Evolutionary conservation across 495 filamentous ascomycete species (phyloP).

Genomic region (Aspergillus egyptiacus): DNA sequence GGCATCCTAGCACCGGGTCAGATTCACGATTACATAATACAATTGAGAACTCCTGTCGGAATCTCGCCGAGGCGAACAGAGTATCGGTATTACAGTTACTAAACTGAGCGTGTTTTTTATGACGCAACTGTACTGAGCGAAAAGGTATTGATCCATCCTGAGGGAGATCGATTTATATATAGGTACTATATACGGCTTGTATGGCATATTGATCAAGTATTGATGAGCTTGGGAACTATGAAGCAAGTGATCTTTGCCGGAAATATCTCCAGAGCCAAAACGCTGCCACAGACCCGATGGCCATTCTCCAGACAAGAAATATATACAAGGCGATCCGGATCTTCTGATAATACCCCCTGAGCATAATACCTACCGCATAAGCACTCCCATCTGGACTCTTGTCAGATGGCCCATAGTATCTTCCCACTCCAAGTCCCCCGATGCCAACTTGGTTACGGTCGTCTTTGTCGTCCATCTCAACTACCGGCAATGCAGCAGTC

Average conservation of each 20-base stretch:
- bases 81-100: too few relatives aligned
- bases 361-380: slow-evolving; percentile 54
- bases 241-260: slow-evolving; percentile 12
- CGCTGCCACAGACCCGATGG: slow-evolving; percentile 29
- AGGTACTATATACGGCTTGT: too few relatives aligned
- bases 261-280: slow-evolving; percentile 30
- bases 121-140: too few relatives aligned
- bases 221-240: too few relatives aligned
- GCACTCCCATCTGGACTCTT: slow-evolving; percentile 23
- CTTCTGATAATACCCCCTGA: slow-evolving; percentile 65
- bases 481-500: slow-evolving; percentile 37
- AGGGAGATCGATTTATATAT: too few relatives aligned
- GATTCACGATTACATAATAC: too few relatives aligned
- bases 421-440: slow-evolving; percentile 41
- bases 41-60: too few relatives aligned
- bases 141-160: too few relatives aligned
- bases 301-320: slow-evolving; percentile 35
- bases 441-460: slow-evolving; percentile 42
- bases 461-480: slow-evolving; percentile 17
- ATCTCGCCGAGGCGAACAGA: too few relatives aligned
- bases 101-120: too few relatives aligned
- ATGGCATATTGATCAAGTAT: too few relatives aligned
- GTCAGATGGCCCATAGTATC: slow-evolving; percentile 35
- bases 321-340: slow-evolving; percentile 55
- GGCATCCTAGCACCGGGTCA: too few relatives aligned